Evolutionary conservation across 192 early-diverging fungal species (phyloP).

Genomic region (Linnemannia schmuckeri): DNA sequence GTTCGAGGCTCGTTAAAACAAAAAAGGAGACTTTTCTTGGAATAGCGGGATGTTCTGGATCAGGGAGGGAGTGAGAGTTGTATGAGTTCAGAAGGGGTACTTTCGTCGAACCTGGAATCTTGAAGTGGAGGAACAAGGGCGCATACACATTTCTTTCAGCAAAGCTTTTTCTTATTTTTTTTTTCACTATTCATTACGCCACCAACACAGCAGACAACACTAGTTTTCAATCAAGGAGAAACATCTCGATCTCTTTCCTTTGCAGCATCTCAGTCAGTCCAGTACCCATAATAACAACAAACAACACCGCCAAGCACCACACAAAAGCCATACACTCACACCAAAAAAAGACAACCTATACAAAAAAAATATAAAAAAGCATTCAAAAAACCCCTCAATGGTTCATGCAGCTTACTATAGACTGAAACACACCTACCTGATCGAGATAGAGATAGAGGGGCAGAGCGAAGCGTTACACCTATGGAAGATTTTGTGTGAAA

Average conservation of each 20-base stretch:
- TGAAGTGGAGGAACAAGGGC: not conserved
- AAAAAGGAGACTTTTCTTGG: not conserved
- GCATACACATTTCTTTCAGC: not conserved
- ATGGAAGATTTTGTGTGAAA: too few relatives aligned
- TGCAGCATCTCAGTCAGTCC: not conserved
- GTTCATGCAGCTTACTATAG: not conserved
- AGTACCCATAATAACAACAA: not conserved
- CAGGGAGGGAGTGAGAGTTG: not conserved
- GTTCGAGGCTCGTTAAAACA: conserved; percentile 92
- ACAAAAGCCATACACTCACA: not conserved
- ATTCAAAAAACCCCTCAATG: conserved; percentile 5
- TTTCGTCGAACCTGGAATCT: not conserved
- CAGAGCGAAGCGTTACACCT: too few relatives aligned
- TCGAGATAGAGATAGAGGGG: too few relatives aligned
- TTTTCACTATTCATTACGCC: not conserved
- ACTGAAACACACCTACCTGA: not conserved
- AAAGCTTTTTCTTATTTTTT: not conserved
- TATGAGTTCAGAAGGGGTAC: not conserved
- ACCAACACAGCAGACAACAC: conserved; percentile 5
- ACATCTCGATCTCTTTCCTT: not conserved
- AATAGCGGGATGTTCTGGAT: not conserved
- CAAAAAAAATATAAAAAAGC: conserved; percentile 10
- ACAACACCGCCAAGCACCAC: not conserved
- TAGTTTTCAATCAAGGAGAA: not conserved
- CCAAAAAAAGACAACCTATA: not conserved